A percentile compares a stretch with the other conserved stretches of the same genome.
Conservation (phyloP, 1,139 yeast genomes). For the Pneumocystis canis region DNA sequence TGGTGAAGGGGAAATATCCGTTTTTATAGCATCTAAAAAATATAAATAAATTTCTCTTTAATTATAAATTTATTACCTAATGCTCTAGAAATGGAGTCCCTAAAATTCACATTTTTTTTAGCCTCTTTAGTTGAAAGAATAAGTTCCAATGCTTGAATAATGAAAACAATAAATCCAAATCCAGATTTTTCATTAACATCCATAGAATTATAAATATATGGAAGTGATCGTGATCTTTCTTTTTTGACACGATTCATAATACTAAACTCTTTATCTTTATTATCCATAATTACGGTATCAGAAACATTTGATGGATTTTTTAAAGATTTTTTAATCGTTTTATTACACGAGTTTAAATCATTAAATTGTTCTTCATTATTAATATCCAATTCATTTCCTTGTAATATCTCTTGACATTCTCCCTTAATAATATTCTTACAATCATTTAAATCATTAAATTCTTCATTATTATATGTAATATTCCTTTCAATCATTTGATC, state of each 20-base stretch:
- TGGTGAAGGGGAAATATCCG: slow-evolving; percentile 30
- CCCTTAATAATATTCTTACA: neutral
- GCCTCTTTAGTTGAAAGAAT: slow-evolving; percentile 37
- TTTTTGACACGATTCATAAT: neutral
- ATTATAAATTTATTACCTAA: slow-evolving; percentile 22
- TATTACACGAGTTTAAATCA: neutral
- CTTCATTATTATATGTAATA: neutral
- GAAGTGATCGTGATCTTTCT: neutral
- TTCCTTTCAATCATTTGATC: neutral
- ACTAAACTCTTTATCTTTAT: neutral
- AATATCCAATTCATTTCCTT: neutral
- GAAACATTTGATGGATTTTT: neutral
- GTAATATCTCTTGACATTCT: neutral
- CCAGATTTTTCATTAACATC: neutral
- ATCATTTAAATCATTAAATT: neutral
- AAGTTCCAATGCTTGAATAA: slow-evolving; percentile 34
- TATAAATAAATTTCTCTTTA: slow-evolving; percentile 3
- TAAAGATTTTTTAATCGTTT: neutral
- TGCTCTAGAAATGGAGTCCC: slow-evolving; percentile 31
- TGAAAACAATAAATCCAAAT: slow-evolving; percentile 26
- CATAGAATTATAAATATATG: neutral
- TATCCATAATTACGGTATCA: neutral
- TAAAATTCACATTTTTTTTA: slow-evolving; percentile 33
- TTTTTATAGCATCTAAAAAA: slow-evolving; percentile 14
- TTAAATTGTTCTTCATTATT: neutral